Evolutionary conservation across 805 yeast genomes (phyloP), one percentile per base, ranked within the genome.

Genomic region (Cyberlindnera euphorbiiphila): DNA sequence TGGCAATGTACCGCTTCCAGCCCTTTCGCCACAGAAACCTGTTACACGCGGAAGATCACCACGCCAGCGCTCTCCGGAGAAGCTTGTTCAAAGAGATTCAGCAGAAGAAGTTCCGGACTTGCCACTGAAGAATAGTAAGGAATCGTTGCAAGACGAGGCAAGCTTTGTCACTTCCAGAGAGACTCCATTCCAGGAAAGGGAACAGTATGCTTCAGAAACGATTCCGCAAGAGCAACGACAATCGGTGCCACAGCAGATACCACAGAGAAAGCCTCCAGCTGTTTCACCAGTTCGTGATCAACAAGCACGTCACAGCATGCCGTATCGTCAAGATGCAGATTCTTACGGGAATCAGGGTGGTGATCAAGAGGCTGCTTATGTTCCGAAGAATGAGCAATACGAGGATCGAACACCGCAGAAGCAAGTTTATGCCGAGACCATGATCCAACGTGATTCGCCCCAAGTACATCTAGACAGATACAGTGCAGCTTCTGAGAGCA

Each of bases 1-100:
- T 5, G 23, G 39, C 1, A 40, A 34, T 1, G 25, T 29, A n/a
- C 39, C 51, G 9, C 43, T 40, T 16, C 56, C 56, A 4, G 32
- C 46, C 2, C 55, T 56, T 16, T 35, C 42, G 9, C 53, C 55
- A 15, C 37, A 40, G 39, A 42, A 46, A 30, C 45, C 51, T 18
- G 17, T 39, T 30, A 33, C 45, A 18, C 20, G 39, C 20, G 32
- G 36, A 28, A 28, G 36, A 18, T 18, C 13, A 11, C 25, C 34
- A 15, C 21, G 16, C n/a, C n/a, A n/a, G n/a, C n/a, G n/a, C 9
- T 30, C 38, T 14, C 25, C 39, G 16, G 29, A 30, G 20, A 31
- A 28, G 22, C n/a, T 2, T 15, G 34, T 5, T 19, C 25, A 24
- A 12, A 30, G 22, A 19, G 37, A 31, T 13, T 7, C 14, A 7